Evolutionary conservation across 305 asterid genomes (phyloP), one percentile per base, ranked within the genome.

Genomic region (Ajuga reptans): DNA sequence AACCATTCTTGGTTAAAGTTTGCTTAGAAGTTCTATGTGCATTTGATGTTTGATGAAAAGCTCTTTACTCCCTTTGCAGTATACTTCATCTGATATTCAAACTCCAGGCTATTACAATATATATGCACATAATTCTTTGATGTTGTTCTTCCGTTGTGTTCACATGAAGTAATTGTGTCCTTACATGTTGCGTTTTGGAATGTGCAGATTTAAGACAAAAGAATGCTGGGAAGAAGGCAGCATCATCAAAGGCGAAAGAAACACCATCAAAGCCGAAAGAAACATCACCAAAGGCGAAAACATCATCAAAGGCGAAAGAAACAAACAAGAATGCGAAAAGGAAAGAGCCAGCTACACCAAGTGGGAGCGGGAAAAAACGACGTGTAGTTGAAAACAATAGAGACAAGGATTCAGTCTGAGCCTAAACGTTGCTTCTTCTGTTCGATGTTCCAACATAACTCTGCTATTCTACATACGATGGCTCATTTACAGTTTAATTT

Each of bases 151-250:
- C 54, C 34, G 5, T 33, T 18, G 33, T 17, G 47, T 15, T 12
- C 29, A 47, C 57, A 31, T 16, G 27, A 6, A 43, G 47, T 5
- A 58, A 7, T 51, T 11, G n/a, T 57, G 24, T 76, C 9, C 42
- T 29, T 9, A 18, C 31, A 12, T 34, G 58, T 24, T 15, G 9
- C 43, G 3, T 14, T 59, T 57, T 21, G 61, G 42, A 17, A 34
- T 49, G 7, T 54, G 50, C 81, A 91, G 96, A 82, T 71, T 84
- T 81, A 56, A 83, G 89, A 72, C 80, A 71, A 76, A 88, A 72
- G 84, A 85, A 87, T 61, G 82, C 66, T 2, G 49, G 49, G 4
- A 58, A 58, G 31, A 16, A 58, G 63, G 49, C 64, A 68, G 75
- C 83, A 17, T 12, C 63, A 16, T 10, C 84, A 14, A 87, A 84